These are phyloP conservation scores for Leavenworthia alabamica DNA, from an alignment of 345 rosid species.

Conservation along the genomic window DNA sequence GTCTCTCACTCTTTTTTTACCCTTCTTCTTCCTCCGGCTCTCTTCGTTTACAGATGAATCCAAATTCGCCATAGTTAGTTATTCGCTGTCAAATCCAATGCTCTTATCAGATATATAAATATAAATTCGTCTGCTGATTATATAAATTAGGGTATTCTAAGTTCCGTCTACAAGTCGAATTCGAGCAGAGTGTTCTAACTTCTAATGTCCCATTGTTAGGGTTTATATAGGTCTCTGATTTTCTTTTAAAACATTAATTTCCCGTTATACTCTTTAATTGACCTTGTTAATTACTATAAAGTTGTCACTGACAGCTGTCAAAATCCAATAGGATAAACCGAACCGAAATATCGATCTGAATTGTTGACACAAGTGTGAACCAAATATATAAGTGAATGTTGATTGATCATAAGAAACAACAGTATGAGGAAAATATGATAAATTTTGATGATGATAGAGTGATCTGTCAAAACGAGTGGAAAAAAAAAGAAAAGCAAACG, in stretches of 20 bases:
- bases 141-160: not conserved
- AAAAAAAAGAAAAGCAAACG: no score
- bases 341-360: no score
- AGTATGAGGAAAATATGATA: no score
- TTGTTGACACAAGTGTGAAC: no score
- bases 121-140: not conserved
- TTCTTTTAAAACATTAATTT: no score
- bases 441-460: no score
- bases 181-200: not conserved
- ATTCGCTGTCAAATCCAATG: no score
- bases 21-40: slow-evolving; percentile 9
- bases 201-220: not conserved
- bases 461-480: no score
- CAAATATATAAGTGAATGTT: no score
- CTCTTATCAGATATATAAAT: not conserved
- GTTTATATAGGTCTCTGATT: slow-evolving; percentile 5
- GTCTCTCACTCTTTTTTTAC: slow-evolving; percentile 20
- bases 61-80: no score
- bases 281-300: not conserved
- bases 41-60: slow-evolving; percentile 14
- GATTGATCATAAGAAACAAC: no score
- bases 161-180: not conserved
- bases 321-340: no score
- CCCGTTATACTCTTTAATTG: not conserved
- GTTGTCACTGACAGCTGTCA: not conserved